Base-by-base conservation (phyloP, 768 basidiomycete genomes). In the Trametes cingulata region DNA sequence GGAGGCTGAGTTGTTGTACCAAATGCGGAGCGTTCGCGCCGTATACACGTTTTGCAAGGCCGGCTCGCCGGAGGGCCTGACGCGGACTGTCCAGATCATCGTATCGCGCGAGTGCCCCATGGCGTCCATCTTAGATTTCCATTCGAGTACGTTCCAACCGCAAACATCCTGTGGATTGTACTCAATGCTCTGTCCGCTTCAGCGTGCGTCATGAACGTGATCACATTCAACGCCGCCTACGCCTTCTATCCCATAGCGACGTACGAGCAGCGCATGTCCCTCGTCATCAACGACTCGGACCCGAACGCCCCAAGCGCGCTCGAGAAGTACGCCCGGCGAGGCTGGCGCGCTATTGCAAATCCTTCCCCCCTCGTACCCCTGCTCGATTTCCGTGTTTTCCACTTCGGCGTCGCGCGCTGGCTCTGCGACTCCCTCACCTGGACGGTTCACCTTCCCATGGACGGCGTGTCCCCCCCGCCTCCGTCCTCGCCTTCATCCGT, bases 151-250 rank as follows among this genome's bases (percentile, higher is more conserved):
- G 80, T 54, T 33, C 36, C 13, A 6, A 2, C 27, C 1, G 2
- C 2, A n/a, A 19, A 4, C 15, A 24, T n/a, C 3, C 5, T 48
- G 37, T 40, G 3, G 0, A n/a, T 17, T 17, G 12, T 19, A 25
- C 35, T 10, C 15, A 5, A 40, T 24, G 41, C 19, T 27, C 17
- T 14, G 24, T 3, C 27, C 22, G 14, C 20, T 51, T 20, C 46
- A 78, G 78, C 78, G 2, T 72, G 72, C 47, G 78, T 79, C 1
- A 77, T 79, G 74, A 82, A 82, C 57, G 56, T 80, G 0, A 78
- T 82, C 58, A 70, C 76, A 0, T 74, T 73, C 63, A 68, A 76
- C 6, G 67, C 67, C 0, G 81, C 79, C 0, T 80, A 78, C 52
- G 72, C 73, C 0, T 60, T 80, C 4, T 82, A 75, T 62, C 81